Evolutionary conservation across 352 stramenopile species (phyloP).

Genomic region (Phytophthora aleatoria): DNA sequence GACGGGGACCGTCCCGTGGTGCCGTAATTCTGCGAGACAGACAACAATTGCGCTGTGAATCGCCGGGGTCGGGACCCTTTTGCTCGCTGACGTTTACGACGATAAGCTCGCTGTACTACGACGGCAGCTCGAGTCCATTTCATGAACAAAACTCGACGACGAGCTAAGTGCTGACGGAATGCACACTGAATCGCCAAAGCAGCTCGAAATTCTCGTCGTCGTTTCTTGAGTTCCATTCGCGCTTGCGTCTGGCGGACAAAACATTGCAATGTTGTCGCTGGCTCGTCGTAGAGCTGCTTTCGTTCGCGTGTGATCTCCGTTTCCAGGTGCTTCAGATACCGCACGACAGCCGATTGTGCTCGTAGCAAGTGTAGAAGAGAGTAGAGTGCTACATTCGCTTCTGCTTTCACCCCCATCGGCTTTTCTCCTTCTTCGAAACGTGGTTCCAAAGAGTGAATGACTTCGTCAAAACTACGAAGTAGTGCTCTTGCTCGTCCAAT

Average conservation of each 20-base stretch:
- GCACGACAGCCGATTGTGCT: slow-evolving; percentile 42
- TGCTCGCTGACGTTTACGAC: slow-evolving; percentile 42
- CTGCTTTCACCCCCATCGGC: background rate
- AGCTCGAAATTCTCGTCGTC: slow-evolving; percentile 36
- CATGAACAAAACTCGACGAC: slow-evolving; percentile 49
- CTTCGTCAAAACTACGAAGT: slow-evolving; percentile 17
- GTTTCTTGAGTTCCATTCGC: slow-evolving; percentile 27
- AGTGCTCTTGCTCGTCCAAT: slow-evolving; percentile 26
- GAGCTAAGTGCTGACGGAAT: slow-evolving; percentile 69
- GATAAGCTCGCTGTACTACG: slow-evolving; percentile 66
- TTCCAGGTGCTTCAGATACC: slow-evolving; percentile 64
- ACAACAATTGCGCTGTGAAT: slow-evolving; percentile 54
- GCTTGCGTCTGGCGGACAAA: slow-evolving; percentile 41
- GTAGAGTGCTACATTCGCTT: slow-evolving; percentile 16
- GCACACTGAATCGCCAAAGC: slow-evolving; percentile 67
- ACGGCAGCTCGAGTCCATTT: slow-evolving; percentile 54
- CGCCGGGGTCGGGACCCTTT: slow-evolving; percentile 45
- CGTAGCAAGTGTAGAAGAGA: slow-evolving; percentile 29
- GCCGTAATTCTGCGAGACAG: slow-evolving; percentile 48
- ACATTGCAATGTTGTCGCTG: slow-evolving; percentile 54
- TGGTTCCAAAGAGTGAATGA: slow-evolving; percentile 1
- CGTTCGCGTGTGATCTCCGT: slow-evolving; percentile 32
- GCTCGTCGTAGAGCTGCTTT: slow-evolving; percentile 14
- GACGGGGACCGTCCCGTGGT: slow-evolving; percentile 13
- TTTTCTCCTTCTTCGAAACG: slow-evolving; percentile 3